Conservation (phyloP, 108 stramenopile genomes). For the Parietichytrium sp. region DNA sequence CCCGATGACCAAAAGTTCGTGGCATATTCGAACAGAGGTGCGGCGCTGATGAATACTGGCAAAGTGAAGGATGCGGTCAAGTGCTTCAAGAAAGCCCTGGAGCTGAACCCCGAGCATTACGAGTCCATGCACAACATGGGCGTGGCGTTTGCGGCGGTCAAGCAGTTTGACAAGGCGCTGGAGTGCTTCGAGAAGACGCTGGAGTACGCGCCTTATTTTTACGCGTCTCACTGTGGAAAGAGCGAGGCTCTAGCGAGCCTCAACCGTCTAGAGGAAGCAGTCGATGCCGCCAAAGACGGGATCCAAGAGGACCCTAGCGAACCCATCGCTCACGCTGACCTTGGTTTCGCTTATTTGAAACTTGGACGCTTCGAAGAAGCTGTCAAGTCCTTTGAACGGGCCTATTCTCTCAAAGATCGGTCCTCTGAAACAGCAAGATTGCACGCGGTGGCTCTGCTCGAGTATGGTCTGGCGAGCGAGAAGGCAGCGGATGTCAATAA, state of each 20-base stretch:
- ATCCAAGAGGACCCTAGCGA: neutral
- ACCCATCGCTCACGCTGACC: slow-evolving; percentile 11
- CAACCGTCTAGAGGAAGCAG: slow-evolving; percentile 5
- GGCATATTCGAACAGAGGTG: slow-evolving; percentile 2
- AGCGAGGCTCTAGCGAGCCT: neutral
- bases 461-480: neutral
- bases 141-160: neutral
- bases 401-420: neutral
- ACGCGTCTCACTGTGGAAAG: slow-evolving; percentile 16
- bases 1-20: slow-evolving; percentile 13
- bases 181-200: slow-evolving; percentile 33
- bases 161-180: neutral
- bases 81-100: slow-evolving; percentile 15
- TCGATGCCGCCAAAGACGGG: neutral
- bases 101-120: neutral
- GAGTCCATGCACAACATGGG: slow-evolving; percentile 15
- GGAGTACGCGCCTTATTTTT: slow-evolving; percentile 2
- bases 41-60: slow-evolving; percentile 30
- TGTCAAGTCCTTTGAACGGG: neutral
- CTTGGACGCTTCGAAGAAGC: neutral
- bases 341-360: neutral
- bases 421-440: neutral
- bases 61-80: slow-evolving; percentile 3
- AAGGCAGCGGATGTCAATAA: neutral
- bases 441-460: neutral